Conservation (phyloP, 2,329 filamentous ascomycete species). For the Pseudopithomyces chartarum region DNA sequence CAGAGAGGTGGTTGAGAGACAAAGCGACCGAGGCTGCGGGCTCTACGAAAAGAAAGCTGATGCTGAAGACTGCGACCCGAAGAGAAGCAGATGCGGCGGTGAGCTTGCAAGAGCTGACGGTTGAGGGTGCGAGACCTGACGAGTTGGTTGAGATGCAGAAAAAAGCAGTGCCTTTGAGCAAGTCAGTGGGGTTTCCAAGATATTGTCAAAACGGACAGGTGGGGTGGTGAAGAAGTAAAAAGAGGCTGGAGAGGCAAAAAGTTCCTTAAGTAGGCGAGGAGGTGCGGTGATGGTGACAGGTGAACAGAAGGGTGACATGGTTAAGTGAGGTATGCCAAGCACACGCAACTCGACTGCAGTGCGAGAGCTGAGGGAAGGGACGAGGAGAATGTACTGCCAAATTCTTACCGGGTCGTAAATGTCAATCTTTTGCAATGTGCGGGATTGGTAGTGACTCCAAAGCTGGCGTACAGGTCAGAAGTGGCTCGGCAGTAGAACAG, state of each 20-base stretch:
- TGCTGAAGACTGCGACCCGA: not conserved
- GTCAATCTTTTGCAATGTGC: constrained; percentile 47
- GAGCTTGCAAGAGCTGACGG: not conserved
- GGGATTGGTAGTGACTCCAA: constrained; percentile 48
- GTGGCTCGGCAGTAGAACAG: not conserved
- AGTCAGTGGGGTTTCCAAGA: constrained; percentile 15
- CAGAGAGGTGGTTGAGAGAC: not conserved
- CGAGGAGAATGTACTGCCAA: constrained; percentile 3
- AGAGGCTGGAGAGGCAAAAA: not conserved
- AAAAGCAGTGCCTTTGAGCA: constrained; percentile 32
- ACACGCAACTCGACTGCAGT: constrained; percentile 3
- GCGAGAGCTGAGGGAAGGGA: constrained; percentile 11
- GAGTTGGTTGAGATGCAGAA: constrained; percentile 36
- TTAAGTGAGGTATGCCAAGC: constrained; percentile 6
- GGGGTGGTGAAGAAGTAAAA: not conserved
- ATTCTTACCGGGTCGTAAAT: constrained; percentile 46
- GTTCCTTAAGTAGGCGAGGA: constrained; percentile 14
- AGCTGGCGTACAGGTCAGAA: constrained; percentile 29
- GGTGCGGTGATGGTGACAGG: constrained; percentile 25
- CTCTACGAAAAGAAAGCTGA: not conserved
- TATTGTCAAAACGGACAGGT: not conserved
- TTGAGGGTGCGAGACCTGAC: constrained; percentile 5
- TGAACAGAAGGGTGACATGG: not conserved
- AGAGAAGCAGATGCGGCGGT: not conserved
- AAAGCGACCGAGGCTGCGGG: not conserved